Evolutionary conservation across 2,329 filamentous ascomycete genomes (phyloP), one percentile per base, ranked within the genome.

Genomic region (Diaporthe sp.): DNA sequence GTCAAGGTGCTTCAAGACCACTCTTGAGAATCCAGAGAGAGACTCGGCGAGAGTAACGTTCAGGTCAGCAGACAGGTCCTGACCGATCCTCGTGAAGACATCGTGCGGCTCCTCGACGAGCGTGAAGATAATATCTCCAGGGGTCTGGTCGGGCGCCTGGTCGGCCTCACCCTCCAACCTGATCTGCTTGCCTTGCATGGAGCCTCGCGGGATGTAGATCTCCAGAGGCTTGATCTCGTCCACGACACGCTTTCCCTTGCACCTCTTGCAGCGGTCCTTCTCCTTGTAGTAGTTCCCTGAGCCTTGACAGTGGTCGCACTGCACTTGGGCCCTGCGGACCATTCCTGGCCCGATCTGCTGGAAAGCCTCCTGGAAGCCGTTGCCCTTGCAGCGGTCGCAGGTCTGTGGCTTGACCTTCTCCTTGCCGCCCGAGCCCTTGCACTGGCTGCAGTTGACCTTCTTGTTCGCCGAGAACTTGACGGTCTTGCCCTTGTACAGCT

Each of bases 221-320:
- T 99, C 97, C 76, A 99, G 88, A 4, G 96, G 94, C 87, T 98
- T 99, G 85, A 94, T 97, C 85, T 97, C 94, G 81, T 95, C 93
- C 60, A 92, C 92, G 19, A 95, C 95, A 77, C 95, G 91, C 84
- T 94, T 94, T 81, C 97, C 97, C 87, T 98, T 98, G 91, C 97
- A 99, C 88, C 97, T 98, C 89, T 98, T 98, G 89, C 97, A 99
- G 83, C 95, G 95, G 82, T 99, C 97, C 88, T 98, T 98, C 82
- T 98, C 95, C 84, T 96, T 96, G 87, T 92, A 98, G 82, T 96
- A 92, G 82, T 93, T 92, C 8, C 97, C 97, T n/a, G 92, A 90
- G 46, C 96, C 96, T 76, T 92, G 90, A 85, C 97, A 99, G 81
- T 93, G 92, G 80, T 94, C 92, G 84, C 97, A 99, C 49, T 92